These are phyloP conservation scores for Rozella allomycis DNA, from an alignment of 371 early-diverging fungal genomes.

Conservation along the genomic window DNA sequence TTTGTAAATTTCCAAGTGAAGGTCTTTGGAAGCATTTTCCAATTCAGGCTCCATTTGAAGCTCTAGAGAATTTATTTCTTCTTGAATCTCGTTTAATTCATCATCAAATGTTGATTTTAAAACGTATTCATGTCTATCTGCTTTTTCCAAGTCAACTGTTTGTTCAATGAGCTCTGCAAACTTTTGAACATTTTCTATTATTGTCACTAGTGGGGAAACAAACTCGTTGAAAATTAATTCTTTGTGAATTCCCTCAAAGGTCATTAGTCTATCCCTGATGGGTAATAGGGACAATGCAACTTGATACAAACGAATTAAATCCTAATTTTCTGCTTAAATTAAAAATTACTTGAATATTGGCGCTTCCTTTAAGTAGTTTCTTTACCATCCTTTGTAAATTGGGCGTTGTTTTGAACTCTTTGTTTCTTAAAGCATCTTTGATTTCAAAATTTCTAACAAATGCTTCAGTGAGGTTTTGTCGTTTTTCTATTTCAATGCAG, in stretches of 20 bases:
- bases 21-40: constrained; percentile 26
- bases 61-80: constrained; percentile 32
- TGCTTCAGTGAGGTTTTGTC: constrained; percentile 55
- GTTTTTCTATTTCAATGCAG: constrained; percentile 36
- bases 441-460: constrained; percentile 43
- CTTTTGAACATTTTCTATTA: constrained; percentile 27
- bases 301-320: constrained; percentile 76
- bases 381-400: constrained; percentile 69
- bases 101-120: constrained; percentile 64
- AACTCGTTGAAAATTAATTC: constrained; percentile 24
- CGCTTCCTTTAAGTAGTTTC: constrained; percentile 53
- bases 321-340: constrained; percentile 10
- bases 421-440: constrained; percentile 39
- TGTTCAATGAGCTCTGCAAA: constrained; percentile 58
- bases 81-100: constrained; percentile 37
- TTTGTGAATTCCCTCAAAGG: constrained; percentile 14
- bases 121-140: constrained; percentile 67
- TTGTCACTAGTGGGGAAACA: constrained; percentile 15
- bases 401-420: constrained; percentile 52
- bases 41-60: constrained; percentile 40
- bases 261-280: constrained; percentile 32
- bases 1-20: constrained; percentile 57
- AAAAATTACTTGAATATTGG: constrained; percentile 32
- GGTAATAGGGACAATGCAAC: constrained; percentile 49
- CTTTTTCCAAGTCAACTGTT: constrained; percentile 67